A percentile compares a stretch with the other conserved stretches of the same genome.
Conservation (phyloP, 1,139 yeast species). For the Suzukiozyma palmioleophila region DNA sequence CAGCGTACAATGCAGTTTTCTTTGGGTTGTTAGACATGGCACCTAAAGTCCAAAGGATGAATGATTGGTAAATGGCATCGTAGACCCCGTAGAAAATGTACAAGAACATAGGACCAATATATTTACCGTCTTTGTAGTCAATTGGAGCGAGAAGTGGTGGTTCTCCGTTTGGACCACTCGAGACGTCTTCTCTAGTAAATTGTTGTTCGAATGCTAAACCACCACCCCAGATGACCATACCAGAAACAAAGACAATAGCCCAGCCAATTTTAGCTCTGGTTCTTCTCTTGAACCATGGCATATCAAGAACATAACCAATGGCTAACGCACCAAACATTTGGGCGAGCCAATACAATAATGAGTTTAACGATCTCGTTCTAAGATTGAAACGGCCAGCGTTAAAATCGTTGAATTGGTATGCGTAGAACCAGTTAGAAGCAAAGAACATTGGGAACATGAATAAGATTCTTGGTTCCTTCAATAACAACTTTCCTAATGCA, state of each 20-base stretch:
- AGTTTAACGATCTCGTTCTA: slow-evolving; percentile 58
- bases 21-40: slow-evolving; percentile 55
- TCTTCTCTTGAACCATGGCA: slow-evolving; percentile 35
- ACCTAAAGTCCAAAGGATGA: slow-evolving; percentile 54
- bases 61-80: slow-evolving; percentile 58
- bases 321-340: slow-evolving; percentile 56
- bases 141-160: slow-evolving; percentile 22
- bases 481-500: slow-evolving; percentile 37
- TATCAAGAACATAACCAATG: slow-evolving; percentile 47
- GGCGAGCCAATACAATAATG: slow-evolving; percentile 55
- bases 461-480: slow-evolving; percentile 42
- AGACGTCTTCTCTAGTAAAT: slow-evolving; percentile 39
- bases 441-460: slow-evolving; percentile 58
- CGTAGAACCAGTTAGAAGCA: slow-evolving; percentile 62
- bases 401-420: slow-evolving; percentile 58
- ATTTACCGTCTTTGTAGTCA: slow-evolving; percentile 43
- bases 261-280: slow-evolving; percentile 47
- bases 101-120: slow-evolving; percentile 57
- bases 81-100: slow-evolving; percentile 57
- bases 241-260: slow-evolving; percentile 33
- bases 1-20: slow-evolving; percentile 54
- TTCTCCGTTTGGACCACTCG: slow-evolving; percentile 2
- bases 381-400: slow-evolving; percentile 54
- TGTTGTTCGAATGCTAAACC: slow-evolving; percentile 50
- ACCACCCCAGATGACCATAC: slow-evolving; percentile 59